Percentiles rank a stretch among this genome's conserved stretches.
Evolutionary conservation across 2,329 filamentous ascomycete genomes (phyloP).

Genomic region (Pseudogymnoascus sp.): DNA sequence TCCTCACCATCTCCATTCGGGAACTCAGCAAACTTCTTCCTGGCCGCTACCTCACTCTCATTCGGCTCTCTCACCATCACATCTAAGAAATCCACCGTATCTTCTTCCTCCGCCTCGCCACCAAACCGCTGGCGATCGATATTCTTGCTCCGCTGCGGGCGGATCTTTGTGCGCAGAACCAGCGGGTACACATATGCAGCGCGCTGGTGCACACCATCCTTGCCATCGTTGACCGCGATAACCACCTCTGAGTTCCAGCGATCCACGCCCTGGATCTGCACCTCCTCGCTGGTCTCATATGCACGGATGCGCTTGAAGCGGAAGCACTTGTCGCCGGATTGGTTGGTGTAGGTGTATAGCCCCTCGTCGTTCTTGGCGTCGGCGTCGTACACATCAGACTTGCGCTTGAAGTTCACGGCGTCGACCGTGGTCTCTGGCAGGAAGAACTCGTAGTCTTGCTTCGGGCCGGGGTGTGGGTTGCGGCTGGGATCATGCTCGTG

Average conservation of each 20-base stretch:
- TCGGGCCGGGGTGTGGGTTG: conserved; percentile 46
- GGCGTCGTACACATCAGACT: conserved; percentile 49
- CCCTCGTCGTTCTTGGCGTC: conserved; percentile 41
- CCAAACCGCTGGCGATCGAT: conserved; percentile 38
- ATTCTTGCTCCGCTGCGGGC: conserved; percentile 55
- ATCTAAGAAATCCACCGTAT: conserved; percentile 47
- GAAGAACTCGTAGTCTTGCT: conserved; percentile 60
- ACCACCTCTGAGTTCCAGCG: conserved; percentile 59
- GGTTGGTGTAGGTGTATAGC: conserved; percentile 45
- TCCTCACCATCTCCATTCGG: conserved; percentile 23
- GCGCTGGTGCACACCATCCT: conserved; percentile 41
- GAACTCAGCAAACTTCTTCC: conserved; percentile 40
- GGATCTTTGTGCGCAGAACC: conserved; percentile 53
- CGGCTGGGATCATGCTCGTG: conserved; percentile 48
- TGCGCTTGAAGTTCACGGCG: conserved; percentile 48
- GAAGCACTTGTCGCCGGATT: conserved; percentile 42
- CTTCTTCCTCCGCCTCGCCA: conserved; percentile 32
- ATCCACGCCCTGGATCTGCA: conserved; percentile 45
- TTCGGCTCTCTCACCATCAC: conserved; percentile 46
- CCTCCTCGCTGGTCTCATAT: conserved; percentile 50
- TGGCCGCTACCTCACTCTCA: conserved; percentile 43
- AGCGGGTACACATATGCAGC: conserved; percentile 61
- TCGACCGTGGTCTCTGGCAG: conserved; percentile 42
- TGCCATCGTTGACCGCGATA: conserved; percentile 48
- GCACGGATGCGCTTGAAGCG: conserved; percentile 52